Evolutionary conservation across 192 early-diverging fungal species (phyloP), one percentile per base, ranked within the genome.

Genomic region (Pecoramyces ruminantium): DNA sequence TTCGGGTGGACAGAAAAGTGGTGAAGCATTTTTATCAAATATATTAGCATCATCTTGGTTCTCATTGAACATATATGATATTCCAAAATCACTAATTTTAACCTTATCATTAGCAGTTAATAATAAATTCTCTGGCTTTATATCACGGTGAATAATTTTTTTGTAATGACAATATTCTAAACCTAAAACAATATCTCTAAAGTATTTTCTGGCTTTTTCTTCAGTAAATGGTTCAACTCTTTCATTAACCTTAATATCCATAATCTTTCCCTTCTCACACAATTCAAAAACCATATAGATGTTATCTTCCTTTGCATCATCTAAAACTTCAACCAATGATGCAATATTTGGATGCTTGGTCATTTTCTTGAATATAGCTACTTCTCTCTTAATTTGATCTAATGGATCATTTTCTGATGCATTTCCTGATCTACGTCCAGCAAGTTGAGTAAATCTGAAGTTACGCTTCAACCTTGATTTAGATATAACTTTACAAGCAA

Each of bases 281-380:
- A 92, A 84, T 81, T 92, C 90, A 83, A 92, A 92, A 78, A 92
- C 90, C 86, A 92, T 86, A 80, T 92, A 92, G 25, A 92, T 81
- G 79, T 89, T 90, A 79, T 92, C 90, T 34, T 92, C 89, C 21
- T 82, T 83, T 25, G 83, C 85, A 78, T 92, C 90, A 77, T 92
- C 87, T 38, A 92, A 28, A 30, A 92, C 90, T 81, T 92, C 90
- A 12, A 88, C 85, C 78, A 92, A 82, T n/a, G 77, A 82, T 80
- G 86, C 87, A 82, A 92, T 89, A 42, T 91, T 91, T 11, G 88
- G 88, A 82, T 92, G 90, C 38, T 87, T 85, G 2, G 85, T 86
- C 16, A 92, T 77, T 83, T 92, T 90, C 80, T 92, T 92, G 38
- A 92, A 78, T 8, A 92, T 88, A 5, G 89, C 89, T 5, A 92